Percentiles rank a stretch among this genome's conserved stretches.
Conservation (phyloP, 345 rosid species). For the Gynandropsis gynandra region DNA sequence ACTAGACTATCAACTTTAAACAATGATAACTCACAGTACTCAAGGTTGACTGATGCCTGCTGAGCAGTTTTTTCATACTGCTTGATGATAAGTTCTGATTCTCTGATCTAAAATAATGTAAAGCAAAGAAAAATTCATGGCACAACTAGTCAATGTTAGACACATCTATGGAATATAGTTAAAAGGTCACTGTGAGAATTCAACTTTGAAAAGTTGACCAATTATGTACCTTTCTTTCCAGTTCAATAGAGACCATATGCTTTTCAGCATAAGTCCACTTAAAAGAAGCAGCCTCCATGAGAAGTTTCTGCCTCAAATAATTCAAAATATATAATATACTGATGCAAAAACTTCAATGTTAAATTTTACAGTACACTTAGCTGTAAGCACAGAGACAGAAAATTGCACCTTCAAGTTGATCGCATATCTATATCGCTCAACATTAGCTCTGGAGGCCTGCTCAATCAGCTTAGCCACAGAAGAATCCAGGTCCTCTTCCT, state of each 20-base stretch:
- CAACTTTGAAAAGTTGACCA: background rate
- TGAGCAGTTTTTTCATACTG: slow-evolving; percentile 60
- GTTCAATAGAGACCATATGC: slow-evolving; percentile 63
- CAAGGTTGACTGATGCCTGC: slow-evolving; percentile 43
- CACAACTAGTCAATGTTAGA: slow-evolving; percentile 6
- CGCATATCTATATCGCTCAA: slow-evolving; percentile 42
- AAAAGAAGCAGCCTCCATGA: slow-evolving; percentile 45
- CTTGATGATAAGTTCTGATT: slow-evolving; percentile 56
- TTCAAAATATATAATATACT: background rate
- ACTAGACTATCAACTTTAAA: no score
- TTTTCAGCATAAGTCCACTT: slow-evolving; percentile 56
- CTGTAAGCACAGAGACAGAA: background rate
- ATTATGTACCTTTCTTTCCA: slow-evolving; percentile 60
- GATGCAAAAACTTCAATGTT: background rate
- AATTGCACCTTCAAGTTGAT: slow-evolving; percentile 44
- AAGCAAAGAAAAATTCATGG: slow-evolving; percentile 17
- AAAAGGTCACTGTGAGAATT: background rate
- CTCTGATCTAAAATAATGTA: slow-evolving; percentile 46
- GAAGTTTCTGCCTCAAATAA: slow-evolving; percentile 39
- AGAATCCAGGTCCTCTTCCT: slow-evolving; percentile 57
- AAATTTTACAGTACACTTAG: background rate
- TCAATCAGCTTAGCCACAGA: slow-evolving; percentile 50
- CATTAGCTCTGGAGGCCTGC: slow-evolving; percentile 46
- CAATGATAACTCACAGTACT: slow-evolving; percentile 44
- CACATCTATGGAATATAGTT: no score